Conservation (phyloP, 768 basidiomycete species). For the Mycena latifolia region DNA sequence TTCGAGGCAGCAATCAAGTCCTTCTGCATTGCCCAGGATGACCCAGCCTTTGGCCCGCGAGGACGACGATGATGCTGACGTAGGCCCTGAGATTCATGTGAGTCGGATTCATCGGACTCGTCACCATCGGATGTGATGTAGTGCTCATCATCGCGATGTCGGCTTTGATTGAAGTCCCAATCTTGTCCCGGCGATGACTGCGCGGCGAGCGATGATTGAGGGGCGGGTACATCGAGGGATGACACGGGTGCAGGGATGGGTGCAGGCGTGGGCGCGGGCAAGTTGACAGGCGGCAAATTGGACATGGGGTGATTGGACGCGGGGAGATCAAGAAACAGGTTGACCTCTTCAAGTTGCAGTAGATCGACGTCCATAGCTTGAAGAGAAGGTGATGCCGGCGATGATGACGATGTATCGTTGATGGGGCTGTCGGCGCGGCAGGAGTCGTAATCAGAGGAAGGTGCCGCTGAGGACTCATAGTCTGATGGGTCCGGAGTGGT, state of each 20-base stretch:
- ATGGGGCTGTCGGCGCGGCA: not conserved
- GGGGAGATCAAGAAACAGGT: not conserved
- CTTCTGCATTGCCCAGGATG: slow-evolving; percentile 2
- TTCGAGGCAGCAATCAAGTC: not conserved
- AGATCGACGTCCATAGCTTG: no score
- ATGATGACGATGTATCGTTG: not conserved
- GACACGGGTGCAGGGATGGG: no score
- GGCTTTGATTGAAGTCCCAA: no score
- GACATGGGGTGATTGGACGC: no score
- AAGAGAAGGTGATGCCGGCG: no score
- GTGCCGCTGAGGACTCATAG: not conserved
- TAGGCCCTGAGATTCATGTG: not conserved
- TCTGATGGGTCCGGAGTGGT: not conserved
- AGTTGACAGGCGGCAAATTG: no score
- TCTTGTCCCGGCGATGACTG: no score
- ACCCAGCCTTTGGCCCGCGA: not conserved
- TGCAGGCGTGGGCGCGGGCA: no score
- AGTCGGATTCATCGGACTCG: slow-evolving; percentile 8
- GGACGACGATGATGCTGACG: not conserved
- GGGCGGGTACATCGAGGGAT: no score
- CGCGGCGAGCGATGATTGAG: no score
- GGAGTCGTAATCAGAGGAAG: not conserved
- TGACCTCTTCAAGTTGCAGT: not conserved
- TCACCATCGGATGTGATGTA: not conserved
- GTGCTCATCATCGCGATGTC: not conserved